Conservation (phyloP, 305 asterid species). For the Withania somnifera region DNA sequence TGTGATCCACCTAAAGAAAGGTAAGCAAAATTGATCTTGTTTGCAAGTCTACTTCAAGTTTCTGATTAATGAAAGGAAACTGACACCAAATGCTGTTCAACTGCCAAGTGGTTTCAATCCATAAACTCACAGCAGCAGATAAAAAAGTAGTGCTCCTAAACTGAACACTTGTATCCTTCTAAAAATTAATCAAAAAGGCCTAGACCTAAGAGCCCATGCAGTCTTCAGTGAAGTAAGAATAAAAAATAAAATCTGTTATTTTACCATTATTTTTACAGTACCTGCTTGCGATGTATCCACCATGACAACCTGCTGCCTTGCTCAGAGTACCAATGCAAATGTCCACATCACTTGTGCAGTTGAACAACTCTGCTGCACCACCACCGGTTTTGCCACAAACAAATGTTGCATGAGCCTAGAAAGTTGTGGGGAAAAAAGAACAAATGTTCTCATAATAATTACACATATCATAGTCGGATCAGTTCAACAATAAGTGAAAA, state of each 20-base stretch:
- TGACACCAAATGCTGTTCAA: not conserved
- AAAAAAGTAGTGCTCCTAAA: not conserved
- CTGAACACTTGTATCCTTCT: not conserved
- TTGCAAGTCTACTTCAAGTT: not conserved
- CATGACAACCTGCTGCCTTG: conserved; percentile 98
- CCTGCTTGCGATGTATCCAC: conserved; percentile 99
- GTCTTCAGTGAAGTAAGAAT: not conserved
- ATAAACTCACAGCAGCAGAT: not conserved
- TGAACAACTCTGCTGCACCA: conserved; percentile 80
- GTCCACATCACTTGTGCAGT: conserved; percentile 71
- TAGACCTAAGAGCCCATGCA: not conserved
- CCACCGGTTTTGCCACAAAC: conserved; percentile 90
- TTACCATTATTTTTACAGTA: conserved; percentile 8
- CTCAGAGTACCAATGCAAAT: conserved; percentile 86
- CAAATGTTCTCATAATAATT: not conserved
- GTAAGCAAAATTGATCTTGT: not conserved
- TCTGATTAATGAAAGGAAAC: not conserved
- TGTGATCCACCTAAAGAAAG: not conserved
- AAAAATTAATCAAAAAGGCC: not conserved
- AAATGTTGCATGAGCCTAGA: conserved; percentile 91
- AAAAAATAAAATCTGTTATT: not conserved
- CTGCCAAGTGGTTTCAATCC: not conserved
- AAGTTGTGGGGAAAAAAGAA: not conserved
- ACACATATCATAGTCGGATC: not conserved
- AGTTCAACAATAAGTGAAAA: not conserved